These are phyloP conservation scores for Fusarium stilboides DNA, from an alignment of 2,329 filamentous ascomycete species.

Conservation along the genomic window DNA sequence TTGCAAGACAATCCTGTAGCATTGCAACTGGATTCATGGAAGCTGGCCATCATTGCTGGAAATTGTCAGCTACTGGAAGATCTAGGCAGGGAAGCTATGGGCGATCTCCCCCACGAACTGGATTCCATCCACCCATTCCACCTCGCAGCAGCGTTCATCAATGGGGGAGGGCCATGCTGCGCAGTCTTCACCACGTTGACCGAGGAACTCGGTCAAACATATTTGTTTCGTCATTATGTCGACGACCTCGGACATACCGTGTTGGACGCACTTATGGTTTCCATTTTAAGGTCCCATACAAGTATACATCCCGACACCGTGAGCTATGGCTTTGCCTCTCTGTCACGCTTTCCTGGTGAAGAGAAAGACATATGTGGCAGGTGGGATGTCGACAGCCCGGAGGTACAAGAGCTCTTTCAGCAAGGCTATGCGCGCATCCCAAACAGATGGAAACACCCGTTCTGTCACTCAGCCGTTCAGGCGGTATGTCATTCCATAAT, in stretches of 20 bases:
- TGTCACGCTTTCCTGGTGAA: constrained; percentile 20
- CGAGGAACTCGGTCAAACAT: fast-evolving
- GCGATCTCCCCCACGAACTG: neutral
- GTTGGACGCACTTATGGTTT: neutral
- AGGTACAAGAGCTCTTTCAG: neutral
- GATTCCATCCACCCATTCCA: constrained; percentile 2
- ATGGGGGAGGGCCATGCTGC: constrained; percentile 14
- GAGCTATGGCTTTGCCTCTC: constrained; percentile 5
- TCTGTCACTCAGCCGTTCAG: constrained; percentile 28
- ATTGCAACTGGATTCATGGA: constrained; percentile 20
- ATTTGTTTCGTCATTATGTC: neutral
- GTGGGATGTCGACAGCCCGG: constrained; percentile 9
- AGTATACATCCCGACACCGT: neutral
- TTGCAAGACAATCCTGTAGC: neutral
- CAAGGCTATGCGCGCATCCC: constrained; percentile 21
- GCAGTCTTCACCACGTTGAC: neutral
- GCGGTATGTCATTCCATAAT: constrained; percentile 18
- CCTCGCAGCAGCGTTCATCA: constrained; percentile 24
- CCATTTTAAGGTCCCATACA: constrained; percentile 25
- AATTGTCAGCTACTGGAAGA: neutral
- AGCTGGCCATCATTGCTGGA: constrained; percentile 28
- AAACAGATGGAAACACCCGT: constrained; percentile 26
- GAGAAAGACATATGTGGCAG: constrained; percentile 34
- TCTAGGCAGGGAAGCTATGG: fast-evolving
- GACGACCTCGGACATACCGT: constrained; percentile 25